Evolutionary conservation across 441 rosid species (phyloP), one percentile per base, ranked within the genome.

Genomic region (Capsella rubella): DNA sequence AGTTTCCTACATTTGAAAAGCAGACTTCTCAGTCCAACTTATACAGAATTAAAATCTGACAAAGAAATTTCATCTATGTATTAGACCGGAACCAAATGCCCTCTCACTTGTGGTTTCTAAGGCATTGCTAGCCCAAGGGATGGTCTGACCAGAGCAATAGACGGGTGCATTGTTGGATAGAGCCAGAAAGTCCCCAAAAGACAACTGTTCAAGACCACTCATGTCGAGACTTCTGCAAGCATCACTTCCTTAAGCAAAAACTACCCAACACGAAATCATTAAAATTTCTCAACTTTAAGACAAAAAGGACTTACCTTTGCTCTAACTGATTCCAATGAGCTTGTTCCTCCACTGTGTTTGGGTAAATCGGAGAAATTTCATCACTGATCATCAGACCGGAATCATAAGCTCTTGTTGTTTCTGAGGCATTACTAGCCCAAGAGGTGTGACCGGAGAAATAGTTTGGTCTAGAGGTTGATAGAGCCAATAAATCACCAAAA

Each of bases 111-210:
- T 34, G 28, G 31, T 31, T 31, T 63, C 52, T 8, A 18, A 27
- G 35, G 16, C 31, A 28, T 54, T 57, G 34, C 37, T 18, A 47
- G 21, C 40, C 43, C 67, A 46, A 16, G 75, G 42, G 5, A 42
- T 52, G 4, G 56, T 52, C 50, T 58, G 69, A n/a, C 54, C 57
- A 4, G 67, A 12, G 54, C 62, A 60, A 8, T 60, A 78, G 4
- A 50, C 53, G 6, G 84, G 67, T 3, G 87, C 88, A 27, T 84
- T 85, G 69, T 87, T 80, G 6, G 89, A 89, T 18, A 82, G 82
- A 49, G 88, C 89, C 77, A 89, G 51, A 16, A 89, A 91, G 27
- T 85, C 81, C 5, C 62, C 57, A 64, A 80, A 87, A 72, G 88
- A 70, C 25, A 84, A 77, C 6, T 78, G 70, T 39, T 76, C 77